Evolutionary conservation across 257 asterid genomes (phyloP), one percentile per base, ranked within the genome.

Genomic region (Ilex asprella): DNA sequence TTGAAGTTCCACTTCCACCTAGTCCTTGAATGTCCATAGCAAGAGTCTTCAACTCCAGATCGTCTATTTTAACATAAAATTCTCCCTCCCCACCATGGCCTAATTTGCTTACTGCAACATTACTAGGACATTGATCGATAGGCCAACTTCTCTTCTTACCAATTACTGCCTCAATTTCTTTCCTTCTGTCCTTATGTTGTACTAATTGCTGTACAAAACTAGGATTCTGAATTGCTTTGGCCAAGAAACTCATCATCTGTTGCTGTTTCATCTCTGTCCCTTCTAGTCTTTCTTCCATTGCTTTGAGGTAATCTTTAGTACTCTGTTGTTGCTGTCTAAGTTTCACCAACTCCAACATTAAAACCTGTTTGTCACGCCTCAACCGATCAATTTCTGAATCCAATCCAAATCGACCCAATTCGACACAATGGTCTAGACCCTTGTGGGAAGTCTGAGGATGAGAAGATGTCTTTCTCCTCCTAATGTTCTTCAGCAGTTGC

Each of bases 301-400:
- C 2, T 59, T 61, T 55, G 16, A 81, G 59, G 62, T 62, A 32
- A 30, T 75, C 41, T 16, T 61, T 64, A 14, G 76, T 77, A 39
- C 30, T 54, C 14, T 81, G 81, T 13, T 77, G 86, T 3, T 77
- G 79, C 35, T 77, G 86, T 32, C 75, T 77, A 9, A 81, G 81
- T 62, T 70, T 78, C 61, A 75, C 70, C 46, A 81, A 49, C 53
- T 81, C 86, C 51, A 12, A 7, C 47, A 65, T 70, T 14, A 81
- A 68, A 2, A 67, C 75, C 13, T 59, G 67, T 64, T 81, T 81
- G 67, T 81, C 86, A 1, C 77, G 68, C 67, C 62, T 77, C 47
- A 77, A 27, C 30, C 72, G 62, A 32, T 81, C 76, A 30, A 77
- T 56, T 61, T 81, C 83, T 2, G 50, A 69, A 16, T 69, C 79